phyloP scores from a whole-genome alignment of 768 basidiomycete genomes.

The Lactarius tabidus region DNA sequence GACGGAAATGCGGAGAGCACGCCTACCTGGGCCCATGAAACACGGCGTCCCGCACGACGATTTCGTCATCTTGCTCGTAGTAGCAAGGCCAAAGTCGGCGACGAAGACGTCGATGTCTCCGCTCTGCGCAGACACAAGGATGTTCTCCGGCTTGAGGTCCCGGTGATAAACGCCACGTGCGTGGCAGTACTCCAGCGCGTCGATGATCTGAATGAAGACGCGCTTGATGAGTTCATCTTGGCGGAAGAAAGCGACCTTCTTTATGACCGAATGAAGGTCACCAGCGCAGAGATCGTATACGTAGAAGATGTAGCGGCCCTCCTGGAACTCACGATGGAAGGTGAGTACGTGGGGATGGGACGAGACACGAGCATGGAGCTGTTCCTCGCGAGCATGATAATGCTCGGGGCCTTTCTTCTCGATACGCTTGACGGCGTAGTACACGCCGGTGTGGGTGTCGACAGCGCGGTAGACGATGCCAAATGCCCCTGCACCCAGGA shows the following conservation, averaged over 20 bases:
- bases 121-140: conserved; percentile 1
- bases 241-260: conserved; percentile 3
- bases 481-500: conserved; percentile 89
- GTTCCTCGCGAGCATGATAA: conserved; percentile 56
- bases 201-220: conserved; percentile 2
- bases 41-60: conserved; percentile 1
- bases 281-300: conserved; percentile 7
- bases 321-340: conserved; percentile 82
- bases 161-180: conserved; percentile 1
- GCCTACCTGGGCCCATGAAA: conserved; percentile 10
- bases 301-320: conserved; percentile 52
- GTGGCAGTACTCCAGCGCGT: conserved; percentile 12
- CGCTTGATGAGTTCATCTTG: conserved; percentile 2
- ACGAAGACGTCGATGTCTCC: not conserved
- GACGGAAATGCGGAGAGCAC: not conserved
- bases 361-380: conserved; percentile 66
- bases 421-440: conserved; percentile 88
- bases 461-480: conserved; percentile 90
- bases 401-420: conserved; percentile 38
- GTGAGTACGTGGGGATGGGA: conserved; percentile 79
- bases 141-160: not conserved
- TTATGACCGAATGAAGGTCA: conserved; percentile 1
- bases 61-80: not conserved
- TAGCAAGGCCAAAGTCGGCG: conserved; percentile 2
- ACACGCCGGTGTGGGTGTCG: conserved; percentile 37